A percentile compares a stretch with the other conserved stretches of the same genome.
These are phyloP conservation scores for Epichloe scottii DNA, from an alignment of 2,329 filamentous ascomycete species.

Conservation along the genomic window DNA sequence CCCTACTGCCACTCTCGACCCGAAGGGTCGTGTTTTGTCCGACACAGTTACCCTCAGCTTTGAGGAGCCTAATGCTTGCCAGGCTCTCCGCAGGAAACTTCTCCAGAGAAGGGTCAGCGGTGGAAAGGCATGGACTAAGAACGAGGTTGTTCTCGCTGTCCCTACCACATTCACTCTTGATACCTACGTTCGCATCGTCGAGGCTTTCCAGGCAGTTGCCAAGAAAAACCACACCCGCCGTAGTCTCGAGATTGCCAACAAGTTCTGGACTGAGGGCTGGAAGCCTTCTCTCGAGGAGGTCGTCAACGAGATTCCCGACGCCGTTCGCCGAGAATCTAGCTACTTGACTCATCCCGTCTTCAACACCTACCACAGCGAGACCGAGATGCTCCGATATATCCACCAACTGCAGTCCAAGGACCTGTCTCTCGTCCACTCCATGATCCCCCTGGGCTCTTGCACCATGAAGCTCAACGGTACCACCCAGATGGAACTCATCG, in stretches of 20 bases:
- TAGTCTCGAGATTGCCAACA: slow-evolving; percentile 19
- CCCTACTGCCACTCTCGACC: slow-evolving; percentile 40
- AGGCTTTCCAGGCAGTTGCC: slow-evolving; percentile 16
- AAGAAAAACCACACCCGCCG: slow-evolving; percentile 13
- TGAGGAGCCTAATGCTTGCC: slow-evolving; percentile 11
- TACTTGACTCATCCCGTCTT: slow-evolving; percentile 88
- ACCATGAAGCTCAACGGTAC: slow-evolving; percentile 98
- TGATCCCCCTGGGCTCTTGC: slow-evolving; percentile 94
- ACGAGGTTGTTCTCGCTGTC: slow-evolving; percentile 16
- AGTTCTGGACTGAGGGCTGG: slow-evolving; percentile 28
- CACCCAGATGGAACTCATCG: slow-evolving; percentile 82
- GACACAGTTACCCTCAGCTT: slow-evolving; percentile 65
- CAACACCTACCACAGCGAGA: slow-evolving; percentile 91
- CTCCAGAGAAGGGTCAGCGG: slow-evolving; percentile 55
- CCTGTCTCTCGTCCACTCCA: slow-evolving; percentile 84
- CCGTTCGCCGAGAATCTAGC: slow-evolving; percentile 55
- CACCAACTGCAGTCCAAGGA: slow-evolving; percentile 89
- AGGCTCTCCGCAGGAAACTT: slow-evolving; percentile 22
- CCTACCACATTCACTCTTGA: slow-evolving; percentile 14
- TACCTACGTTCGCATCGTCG: slow-evolving; percentile 11
- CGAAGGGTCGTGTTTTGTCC: slow-evolving; percentile 51
- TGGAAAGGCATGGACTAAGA: slow-evolving; percentile 43
- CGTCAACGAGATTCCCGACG: slow-evolving; percentile 34
- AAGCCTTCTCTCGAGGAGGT: slow-evolving; percentile 23
- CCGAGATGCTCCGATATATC: slow-evolving; percentile 87